Evolutionary conservation across 306 rosid species (phyloP).

Genomic region (Quercus mongolica): DNA sequence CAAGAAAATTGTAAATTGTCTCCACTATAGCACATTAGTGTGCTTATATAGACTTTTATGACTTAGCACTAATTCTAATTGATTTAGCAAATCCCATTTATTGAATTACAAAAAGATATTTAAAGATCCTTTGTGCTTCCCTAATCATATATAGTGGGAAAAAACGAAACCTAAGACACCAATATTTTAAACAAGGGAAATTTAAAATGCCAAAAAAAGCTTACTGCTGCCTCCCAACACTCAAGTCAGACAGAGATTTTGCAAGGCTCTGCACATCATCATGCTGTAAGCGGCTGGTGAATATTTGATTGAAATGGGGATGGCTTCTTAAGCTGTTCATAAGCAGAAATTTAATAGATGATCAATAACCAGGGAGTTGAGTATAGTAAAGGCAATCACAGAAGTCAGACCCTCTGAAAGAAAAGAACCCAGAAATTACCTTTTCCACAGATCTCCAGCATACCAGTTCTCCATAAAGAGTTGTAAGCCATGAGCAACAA

Average conservation of each 20-base stretch:
- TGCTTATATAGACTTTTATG: too few species aligned
- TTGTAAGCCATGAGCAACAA: conserved; percentile 63
- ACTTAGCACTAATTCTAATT: too few species aligned
- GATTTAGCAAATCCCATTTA: too few species aligned
- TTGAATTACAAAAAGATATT: background rate
- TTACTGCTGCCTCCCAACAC: conserved; percentile 92
- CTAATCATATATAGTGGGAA: background rate
- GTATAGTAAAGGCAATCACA: conserved; percentile 18
- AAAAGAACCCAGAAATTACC: conserved; percentile 41
- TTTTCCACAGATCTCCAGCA: conserved; percentile 72
- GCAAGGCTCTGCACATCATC: conserved; percentile 58
- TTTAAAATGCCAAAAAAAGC: conserved; percentile 21
- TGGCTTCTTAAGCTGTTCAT: conserved; percentile 77
- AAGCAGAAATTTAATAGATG: conserved; percentile 1
- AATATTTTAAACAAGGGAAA: conserved; percentile 18
- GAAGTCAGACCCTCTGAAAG: conserved; percentile 13
- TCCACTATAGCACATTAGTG: too few species aligned
- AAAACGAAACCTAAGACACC: background rate
- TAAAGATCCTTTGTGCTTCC: background rate
- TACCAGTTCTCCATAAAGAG: conserved; percentile 77
- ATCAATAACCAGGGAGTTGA: background rate
- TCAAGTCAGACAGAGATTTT: conserved; percentile 62
- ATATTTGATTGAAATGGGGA: conserved; percentile 62
- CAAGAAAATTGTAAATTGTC: too few species aligned
- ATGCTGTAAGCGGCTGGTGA: conserved; percentile 59